These are phyloP conservation scores for Penicillium desertorum DNA, from an alignment of 495 filamentous ascomycete genomes.

Conservation along the genomic window DNA sequence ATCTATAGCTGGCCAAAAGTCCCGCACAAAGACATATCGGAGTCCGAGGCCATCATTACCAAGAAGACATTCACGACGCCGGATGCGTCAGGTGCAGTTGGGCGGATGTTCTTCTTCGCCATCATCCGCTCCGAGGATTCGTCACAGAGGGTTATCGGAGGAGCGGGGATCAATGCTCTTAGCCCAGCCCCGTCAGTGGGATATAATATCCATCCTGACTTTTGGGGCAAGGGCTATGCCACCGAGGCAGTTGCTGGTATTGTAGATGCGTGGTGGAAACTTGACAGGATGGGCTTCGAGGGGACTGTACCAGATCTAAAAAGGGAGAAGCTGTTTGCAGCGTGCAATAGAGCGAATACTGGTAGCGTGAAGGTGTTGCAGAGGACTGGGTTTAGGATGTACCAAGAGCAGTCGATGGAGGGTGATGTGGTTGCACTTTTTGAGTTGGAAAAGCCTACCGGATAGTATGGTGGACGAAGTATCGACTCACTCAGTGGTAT, in stretches of 20 bases:
- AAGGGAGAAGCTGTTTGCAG: slow-evolving; percentile 25
- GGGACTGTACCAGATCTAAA: not conserved
- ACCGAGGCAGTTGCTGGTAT: slow-evolving; percentile 26
- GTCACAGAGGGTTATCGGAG: slow-evolving; percentile 21
- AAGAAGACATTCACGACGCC: slow-evolving; percentile 24
- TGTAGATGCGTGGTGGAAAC: slow-evolving; percentile 28
- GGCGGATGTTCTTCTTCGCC: slow-evolving; percentile 26
- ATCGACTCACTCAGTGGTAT: not conserved
- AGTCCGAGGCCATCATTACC: slow-evolving; percentile 24
- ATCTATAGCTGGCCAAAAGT: slow-evolving; percentile 22
- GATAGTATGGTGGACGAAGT: not conserved
- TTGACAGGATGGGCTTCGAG: slow-evolving; percentile 8
- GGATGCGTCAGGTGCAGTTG: slow-evolving; percentile 26
- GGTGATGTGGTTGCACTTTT: slow-evolving; percentile 23
- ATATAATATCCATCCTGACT: slow-evolving; percentile 29
- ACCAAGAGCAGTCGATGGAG: slow-evolving; percentile 16
- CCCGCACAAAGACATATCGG: slow-evolving; percentile 21
- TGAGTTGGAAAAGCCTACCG: slow-evolving; percentile 10
- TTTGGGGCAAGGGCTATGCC: slow-evolving; percentile 25
- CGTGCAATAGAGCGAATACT: slow-evolving; percentile 24
- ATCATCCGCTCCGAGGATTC: slow-evolving; percentile 21
- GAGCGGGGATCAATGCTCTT: slow-evolving; percentile 26
- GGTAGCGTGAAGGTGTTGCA: slow-evolving; percentile 28
- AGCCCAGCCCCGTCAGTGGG: slow-evolving; percentile 29
- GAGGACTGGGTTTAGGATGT: slow-evolving; percentile 21